A percentile compares a stretch with the other conserved stretches of the same genome.
phyloP scores from a whole-genome alignment of 2,329 filamentous ascomycete species.

The Lachnellula subtilissima region DNA sequence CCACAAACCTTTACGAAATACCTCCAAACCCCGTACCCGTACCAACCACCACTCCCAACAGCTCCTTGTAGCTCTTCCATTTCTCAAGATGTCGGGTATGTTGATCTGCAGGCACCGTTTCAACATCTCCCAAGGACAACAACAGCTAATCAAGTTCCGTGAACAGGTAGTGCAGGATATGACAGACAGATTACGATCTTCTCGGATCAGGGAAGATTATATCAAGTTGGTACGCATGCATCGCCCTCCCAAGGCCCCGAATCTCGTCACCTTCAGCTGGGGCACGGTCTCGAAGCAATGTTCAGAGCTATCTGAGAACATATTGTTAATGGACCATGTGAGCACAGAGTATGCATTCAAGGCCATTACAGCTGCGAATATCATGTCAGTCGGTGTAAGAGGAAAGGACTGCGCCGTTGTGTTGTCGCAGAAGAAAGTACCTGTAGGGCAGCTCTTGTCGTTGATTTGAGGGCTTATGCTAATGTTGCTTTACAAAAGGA shows the following conservation, averaged over 20 bases:
- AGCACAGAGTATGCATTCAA: conserved; percentile 98
- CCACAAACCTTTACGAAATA: conserved; percentile 2
- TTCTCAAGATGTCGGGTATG: conserved; percentile 36
- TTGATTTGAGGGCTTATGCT: conserved; percentile 13
- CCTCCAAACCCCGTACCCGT: neutral
- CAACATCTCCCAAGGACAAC: conserved; percentile 5
- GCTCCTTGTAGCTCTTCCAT: conserved; percentile 4
- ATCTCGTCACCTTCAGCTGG: neutral
- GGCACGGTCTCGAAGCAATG: neutral
- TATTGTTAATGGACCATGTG: conserved; percentile 28
- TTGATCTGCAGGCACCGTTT: conserved; percentile 13
- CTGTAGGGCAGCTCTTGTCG: conserved; percentile 56
- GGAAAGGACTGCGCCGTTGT: conserved; percentile 98
- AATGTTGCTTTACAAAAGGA: conserved; percentile 54
- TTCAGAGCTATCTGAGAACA: conserved; percentile 6
- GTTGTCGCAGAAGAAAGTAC: conserved; percentile 98
- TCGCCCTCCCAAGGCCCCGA: neutral
- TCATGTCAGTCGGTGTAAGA: conserved; percentile 92
- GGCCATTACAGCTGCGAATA: conserved; percentile 97
- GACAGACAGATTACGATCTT: conserved; percentile 99
- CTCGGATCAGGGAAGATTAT: conserved; percentile 95
- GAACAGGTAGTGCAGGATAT: conserved; percentile 76
- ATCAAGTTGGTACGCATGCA: conserved; percentile 87
- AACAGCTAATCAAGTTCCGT: conserved; percentile 23
- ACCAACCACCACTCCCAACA: neutral